Base-by-base conservation (phyloP, 176 grass and related monocot genomes). In the Cocos nucifera region DNA sequence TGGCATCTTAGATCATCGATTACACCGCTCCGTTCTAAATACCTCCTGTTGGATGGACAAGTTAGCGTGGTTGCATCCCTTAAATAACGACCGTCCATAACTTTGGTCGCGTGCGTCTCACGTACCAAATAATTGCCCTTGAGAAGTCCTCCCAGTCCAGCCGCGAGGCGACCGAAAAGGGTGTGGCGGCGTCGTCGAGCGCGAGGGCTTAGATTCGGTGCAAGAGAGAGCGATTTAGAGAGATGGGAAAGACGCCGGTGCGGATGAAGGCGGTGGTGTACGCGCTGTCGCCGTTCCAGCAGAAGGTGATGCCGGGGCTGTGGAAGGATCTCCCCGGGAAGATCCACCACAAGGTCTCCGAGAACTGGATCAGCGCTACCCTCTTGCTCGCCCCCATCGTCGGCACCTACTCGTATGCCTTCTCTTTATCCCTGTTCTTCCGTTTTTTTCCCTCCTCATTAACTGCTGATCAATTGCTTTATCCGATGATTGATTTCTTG, bases 321-420 rank as follows among this genome's bases (percentile, higher is more conserved):
- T 98, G 93, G 93, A 92, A 92, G 81, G 93, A 98, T 68, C 63
- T 98, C 79, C 85, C 93, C 63, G 77, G 78, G 78, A 98, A 98
- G 84, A 85, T 98, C 84, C 87, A 91, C 81, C 93, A 89, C 76
- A 98, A 98, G 93, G 87, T 98, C 56, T 76, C 87, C 19, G 93
- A 98, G 84, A 98, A 98, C 84, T 98, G 93, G 93, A 75, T 98
- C 81, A 88, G 67, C 57, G 93, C 88, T 44, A 88, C 84, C 22
- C 87, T 98, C 29, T 76, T 98, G 66, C 49, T 98, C 76, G 5
- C 52, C 66, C 87, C 87, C 22, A 19, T 98, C 73, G 3, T 98
- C 70, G 93, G 84, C 48, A 92, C 87, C 73, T 98, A 98, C 81
- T 66, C 80, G 93, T 89, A 85, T 66, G 82, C 5, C 1, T 15